phyloP scores from a whole-genome alignment of 805 yeast genomes.

The Dipodascopsis uninucleata region DNA sequence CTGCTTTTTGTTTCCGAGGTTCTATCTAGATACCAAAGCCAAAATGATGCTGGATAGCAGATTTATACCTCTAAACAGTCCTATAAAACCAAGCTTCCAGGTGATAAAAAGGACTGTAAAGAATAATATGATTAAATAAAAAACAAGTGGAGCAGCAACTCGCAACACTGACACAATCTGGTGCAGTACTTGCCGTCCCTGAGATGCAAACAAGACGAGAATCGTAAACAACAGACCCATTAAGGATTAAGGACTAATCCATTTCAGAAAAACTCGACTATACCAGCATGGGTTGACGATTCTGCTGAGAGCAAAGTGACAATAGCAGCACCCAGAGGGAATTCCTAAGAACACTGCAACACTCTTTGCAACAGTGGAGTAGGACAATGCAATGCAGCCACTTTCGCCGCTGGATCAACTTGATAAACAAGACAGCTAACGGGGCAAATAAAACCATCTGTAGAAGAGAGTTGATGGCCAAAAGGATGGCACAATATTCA shows the following conservation, averaged over 20 bases:
- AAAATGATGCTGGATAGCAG: too few species aligned
- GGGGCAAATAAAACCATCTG: constrained; percentile 54
- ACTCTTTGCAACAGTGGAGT: constrained; percentile 44
- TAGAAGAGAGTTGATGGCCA: constrained; percentile 46
- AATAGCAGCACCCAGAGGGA: constrained; percentile 47
- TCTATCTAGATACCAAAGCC: too few species aligned
- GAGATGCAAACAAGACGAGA: constrained; percentile 47
- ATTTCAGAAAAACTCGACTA: constrained; percentile 39
- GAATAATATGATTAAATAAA: constrained; percentile 49
- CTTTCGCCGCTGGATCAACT: constrained; percentile 36
- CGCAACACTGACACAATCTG: constrained; percentile 48
- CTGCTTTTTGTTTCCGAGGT: too few species aligned
- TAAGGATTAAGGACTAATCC: constrained; percentile 47
- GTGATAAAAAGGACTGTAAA: constrained; percentile 40
- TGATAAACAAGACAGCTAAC: constrained; percentile 46
- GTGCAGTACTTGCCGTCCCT: constrained; percentile 46
- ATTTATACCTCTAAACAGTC: too few species aligned
- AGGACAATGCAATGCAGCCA: too few species aligned
- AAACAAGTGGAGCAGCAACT: constrained; percentile 47
- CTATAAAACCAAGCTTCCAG: constrained; percentile 18
- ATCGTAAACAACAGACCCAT: constrained; percentile 50
- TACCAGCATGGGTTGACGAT: constrained; percentile 36
- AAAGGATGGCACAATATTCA: constrained; percentile 49
- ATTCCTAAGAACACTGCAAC: constrained; percentile 52
- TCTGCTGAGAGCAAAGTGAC: constrained; percentile 33